A percentile compares a stretch with the other conserved stretches of the same genome.
These are phyloP conservation scores for Umbelopsis sp. DNA, from an alignment of 192 early-diverging fungal species.

Conservation along the genomic window DNA sequence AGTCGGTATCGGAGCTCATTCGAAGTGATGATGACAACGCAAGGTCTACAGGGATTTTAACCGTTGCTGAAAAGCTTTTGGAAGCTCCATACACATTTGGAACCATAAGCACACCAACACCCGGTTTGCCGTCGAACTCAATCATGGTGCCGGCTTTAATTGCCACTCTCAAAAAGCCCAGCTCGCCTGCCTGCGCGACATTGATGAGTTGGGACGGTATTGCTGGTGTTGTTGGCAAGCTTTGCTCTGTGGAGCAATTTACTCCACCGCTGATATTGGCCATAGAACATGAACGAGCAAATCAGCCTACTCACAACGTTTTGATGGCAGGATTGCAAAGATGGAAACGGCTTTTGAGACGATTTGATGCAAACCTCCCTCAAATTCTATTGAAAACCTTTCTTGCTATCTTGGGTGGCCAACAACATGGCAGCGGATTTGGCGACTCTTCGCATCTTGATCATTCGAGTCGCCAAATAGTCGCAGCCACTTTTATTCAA, in stretches of 20 bases:
- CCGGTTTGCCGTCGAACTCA: not conserved
- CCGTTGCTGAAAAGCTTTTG: constrained; percentile 7
- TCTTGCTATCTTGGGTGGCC: not conserved
- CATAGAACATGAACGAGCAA: not conserved
- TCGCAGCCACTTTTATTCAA: constrained; percentile 18
- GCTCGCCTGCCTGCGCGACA: not conserved
- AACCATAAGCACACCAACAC: not conserved
- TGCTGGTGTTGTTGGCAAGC: constrained; percentile 20
- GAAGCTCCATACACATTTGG: constrained; percentile 12
- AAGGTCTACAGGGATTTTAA: constrained; percentile 5
- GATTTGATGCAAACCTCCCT: constrained; percentile 21
- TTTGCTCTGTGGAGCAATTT: constrained; percentile 27
- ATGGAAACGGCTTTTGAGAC: constrained; percentile 22
- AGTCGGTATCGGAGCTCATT: not conserved
- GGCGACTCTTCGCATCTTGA: not conserved
- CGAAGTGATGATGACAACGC: constrained; percentile 12
- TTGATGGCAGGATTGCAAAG: constrained; percentile 19
- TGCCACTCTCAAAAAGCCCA: not conserved
- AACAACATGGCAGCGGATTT: constrained; percentile 1
- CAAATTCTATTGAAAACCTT: constrained; percentile 21
- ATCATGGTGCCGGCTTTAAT: not conserved
- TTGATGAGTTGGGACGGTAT: constrained; percentile 38
- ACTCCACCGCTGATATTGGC: constrained; percentile 23
- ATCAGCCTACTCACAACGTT: not conserved
- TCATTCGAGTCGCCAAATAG: not conserved